Evolutionary conservation across 2,329 filamentous ascomycete genomes (phyloP), one percentile per base, ranked within the genome.

Genomic region (Herpotrichia juniperi): DNA sequence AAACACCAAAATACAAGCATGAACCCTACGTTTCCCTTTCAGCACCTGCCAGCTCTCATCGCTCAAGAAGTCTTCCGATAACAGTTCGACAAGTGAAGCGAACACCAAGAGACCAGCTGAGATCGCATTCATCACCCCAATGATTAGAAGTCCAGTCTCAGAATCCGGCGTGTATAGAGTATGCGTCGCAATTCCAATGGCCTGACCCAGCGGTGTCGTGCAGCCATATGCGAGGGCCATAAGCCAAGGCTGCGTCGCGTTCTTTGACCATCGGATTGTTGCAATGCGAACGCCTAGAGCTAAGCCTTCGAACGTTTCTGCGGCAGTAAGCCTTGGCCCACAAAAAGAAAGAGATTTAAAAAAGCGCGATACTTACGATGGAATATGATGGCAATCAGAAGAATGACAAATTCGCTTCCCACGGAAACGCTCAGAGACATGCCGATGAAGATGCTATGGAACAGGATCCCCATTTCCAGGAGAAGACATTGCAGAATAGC

Each of bases 61-160:
- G 11, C 84, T 86, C 53, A 92, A 67, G 62, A 96, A 96, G 64
- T 96, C 91, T 73, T 96, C 91, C 0, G 90, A 89, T 42, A 96
- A 79, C 17, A 96, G 79, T 75, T 96, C 90, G 3, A 96, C 91
- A 37, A 96, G 76, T 0, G 90, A 90, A 0, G 91, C 91, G 68
- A 93, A 96, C 3, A 96, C 78, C 24, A 96, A 74, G 45, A 96
- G 78, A 0, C 91, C 91, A 45, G 88, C 87, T 9, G 88, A 92
- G 46, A 96, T 88, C 32, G 90, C 90, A 65, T 96, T 96, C 82
- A 93, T 94, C 67, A 93, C 85, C 7, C 91, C 91, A 5, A 96
- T 91, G 76, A 93, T 88, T 22, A 96, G 76, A 42, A 96, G 75
- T 0, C 91, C 91, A 0, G 86, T 84, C 66, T 90, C 83, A 63